phyloP scores from a whole-genome alignment of 306 rosid species.

The Vigna reflexopilosa region DNA sequence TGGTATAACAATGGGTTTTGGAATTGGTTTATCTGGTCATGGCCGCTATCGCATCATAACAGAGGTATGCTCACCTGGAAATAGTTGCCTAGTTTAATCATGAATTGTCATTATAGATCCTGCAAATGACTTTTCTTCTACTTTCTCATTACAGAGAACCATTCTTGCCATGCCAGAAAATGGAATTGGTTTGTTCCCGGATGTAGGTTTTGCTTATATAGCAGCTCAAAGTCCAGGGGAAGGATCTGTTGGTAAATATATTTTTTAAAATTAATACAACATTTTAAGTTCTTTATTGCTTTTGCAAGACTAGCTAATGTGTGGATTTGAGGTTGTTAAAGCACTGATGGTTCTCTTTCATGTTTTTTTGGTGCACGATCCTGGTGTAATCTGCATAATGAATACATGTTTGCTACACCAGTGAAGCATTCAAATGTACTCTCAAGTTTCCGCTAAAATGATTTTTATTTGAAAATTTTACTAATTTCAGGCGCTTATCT shows the following conservation, averaged over 20 bases:
- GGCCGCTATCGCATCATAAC: constrained; percentile 91
- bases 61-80: constrained; percentile 64
- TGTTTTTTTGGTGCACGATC: constrained; percentile 23
- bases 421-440: constrained; percentile 24
- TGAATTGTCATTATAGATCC: constrained; percentile 31
- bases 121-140: constrained; percentile 32
- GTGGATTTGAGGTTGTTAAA: constrained; percentile 40
- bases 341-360: not conserved
- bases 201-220: constrained; percentile 91
- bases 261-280: constrained; percentile 5
- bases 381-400: not conserved
- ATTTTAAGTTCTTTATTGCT: constrained; percentile 32
- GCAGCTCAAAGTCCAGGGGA: constrained; percentile 97
- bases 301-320: constrained; percentile 30
- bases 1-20: constrained; percentile 98
- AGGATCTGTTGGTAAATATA: constrained; percentile 86
- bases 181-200: constrained; percentile 97
- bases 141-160: constrained; percentile 70
- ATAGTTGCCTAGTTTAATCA: constrained; percentile 23
- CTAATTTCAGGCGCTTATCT: constrained; percentile 83
- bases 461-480: constrained; percentile 19
- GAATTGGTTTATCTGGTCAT: constrained; percentile 96
- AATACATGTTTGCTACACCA: constrained; percentile 25
- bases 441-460: constrained; percentile 7
- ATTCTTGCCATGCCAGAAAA: constrained; percentile 99